A percentile compares a stretch with the other conserved stretches of the same genome.
Evolutionary conservation across 805 yeast species (phyloP).

Genomic region (Zygosaccharomyces bisporus): DNA sequence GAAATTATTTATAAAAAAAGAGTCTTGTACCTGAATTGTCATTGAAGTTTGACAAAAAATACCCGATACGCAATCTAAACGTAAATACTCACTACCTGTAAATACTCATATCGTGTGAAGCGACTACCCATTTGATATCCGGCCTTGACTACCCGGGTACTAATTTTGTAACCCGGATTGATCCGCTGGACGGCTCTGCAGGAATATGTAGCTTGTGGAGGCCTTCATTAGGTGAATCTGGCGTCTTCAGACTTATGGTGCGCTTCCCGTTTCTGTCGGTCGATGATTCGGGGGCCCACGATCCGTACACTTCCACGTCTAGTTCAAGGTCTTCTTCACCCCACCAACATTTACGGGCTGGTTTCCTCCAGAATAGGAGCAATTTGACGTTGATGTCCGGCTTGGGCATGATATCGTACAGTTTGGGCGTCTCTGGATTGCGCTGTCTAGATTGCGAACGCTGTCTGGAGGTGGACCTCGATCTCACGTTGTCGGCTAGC

Average conservation of each 20-base stretch:
- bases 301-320: constrained; percentile 35
- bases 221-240: constrained; percentile 10
- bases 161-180: constrained; percentile 99
- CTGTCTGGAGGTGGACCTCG: constrained; percentile 53
- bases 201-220: constrained; percentile 32
- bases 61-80: too few species aligned
- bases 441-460: constrained; percentile 40
- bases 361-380: constrained; percentile 91
- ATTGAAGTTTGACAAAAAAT: too few species aligned
- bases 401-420: constrained; percentile 35
- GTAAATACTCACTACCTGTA: too few species aligned
- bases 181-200: constrained; percentile 76
- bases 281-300: constrained; percentile 17
- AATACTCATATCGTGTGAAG: too few species aligned
- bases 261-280: neutral
- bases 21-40: too few species aligned
- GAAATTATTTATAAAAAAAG: too few species aligned
- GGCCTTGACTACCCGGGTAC: too few species aligned
- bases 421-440: constrained; percentile 29
- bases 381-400: constrained; percentile 54
- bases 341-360: constrained; percentile 99
- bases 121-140: too few species aligned
- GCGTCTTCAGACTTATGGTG: constrained; percentile 11
- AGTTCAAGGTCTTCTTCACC: constrained; percentile 54
- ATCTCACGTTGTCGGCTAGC: constrained; percentile 56